Evolutionary conservation across 805 yeast species (phyloP), one percentile per base, ranked within the genome.

Genomic region (Saturnispora bothae): DNA sequence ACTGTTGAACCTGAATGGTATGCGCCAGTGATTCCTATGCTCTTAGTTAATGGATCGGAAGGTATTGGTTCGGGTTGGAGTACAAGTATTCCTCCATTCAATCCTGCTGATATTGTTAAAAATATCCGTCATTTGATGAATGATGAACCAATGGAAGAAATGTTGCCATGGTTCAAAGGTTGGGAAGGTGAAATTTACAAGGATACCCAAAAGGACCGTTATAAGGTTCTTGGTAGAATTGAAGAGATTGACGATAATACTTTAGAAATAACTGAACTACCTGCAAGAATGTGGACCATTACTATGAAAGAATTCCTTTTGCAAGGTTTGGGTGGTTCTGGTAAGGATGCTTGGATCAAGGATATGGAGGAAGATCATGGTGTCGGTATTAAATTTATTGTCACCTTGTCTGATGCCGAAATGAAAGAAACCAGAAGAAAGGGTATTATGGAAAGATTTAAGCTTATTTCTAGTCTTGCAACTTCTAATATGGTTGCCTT

Each of bases 51-150:
- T 54, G 98, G 98, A 41, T 71, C 89, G 7, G 98, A 92, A 60
- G 98, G 98, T 64, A 92, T 92, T 57, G 98, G 98, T 45, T 88
- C 98, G 33, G 98, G 98, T 48, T 92, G 97, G 96, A 83, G 95
- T 47, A 86, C 97, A 1, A 76, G 74, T 44, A 80, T 92, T 45
- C 98, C 98, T 1, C 76, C 83, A 29, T 89, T 73, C 61, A 86
- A 92, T 55, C 98, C 98, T 0, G 50, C 57, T 12, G 97, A 89
- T 53, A 66, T 92, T 43, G 85, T 85, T 19, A 63, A 60, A 2
- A 92, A 92, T 50, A 64, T 92, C 23, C 73, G 75, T 42, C 73
- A 72, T 29, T 54, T 92, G 49, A 77, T 92, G 85, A 64, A 68
- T 15, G 82, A 76, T 8, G 80, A 84, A 50, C 82, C 75, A 26